Percentiles rank a stretch among this genome's conserved stretches.
Conservation (phyloP, 306 rosid species). For the Quercus berberidifolia region DNA sequence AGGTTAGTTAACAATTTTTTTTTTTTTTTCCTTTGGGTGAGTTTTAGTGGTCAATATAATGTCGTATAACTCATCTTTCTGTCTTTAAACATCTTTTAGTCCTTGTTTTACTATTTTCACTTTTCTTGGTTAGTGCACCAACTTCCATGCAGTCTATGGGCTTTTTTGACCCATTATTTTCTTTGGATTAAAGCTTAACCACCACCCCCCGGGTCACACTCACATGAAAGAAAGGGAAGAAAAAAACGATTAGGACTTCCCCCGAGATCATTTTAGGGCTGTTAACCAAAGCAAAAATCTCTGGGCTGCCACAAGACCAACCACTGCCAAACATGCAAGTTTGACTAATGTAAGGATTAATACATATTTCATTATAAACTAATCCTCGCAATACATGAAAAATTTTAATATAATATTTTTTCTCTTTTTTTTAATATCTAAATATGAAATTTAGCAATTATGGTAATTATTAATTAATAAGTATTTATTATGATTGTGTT, state of each 20-base stretch:
- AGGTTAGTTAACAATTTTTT: fast-evolving
- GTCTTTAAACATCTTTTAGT: conserved; percentile 17
- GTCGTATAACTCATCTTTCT: conserved; percentile 25
- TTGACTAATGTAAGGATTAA: not conserved
- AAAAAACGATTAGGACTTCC: conserved; percentile 6
- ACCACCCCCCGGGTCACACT: conserved; percentile 30
- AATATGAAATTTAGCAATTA: too few relatives aligned
- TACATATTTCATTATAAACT: too few relatives aligned
- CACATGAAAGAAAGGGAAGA: conserved; percentile 32
- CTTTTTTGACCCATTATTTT: conserved; percentile 40
- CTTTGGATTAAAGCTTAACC: conserved; percentile 32
- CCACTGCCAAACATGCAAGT: not conserved
- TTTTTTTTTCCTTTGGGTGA: not conserved
- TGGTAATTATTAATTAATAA: too few relatives aligned
- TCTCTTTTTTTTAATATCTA: too few relatives aligned
- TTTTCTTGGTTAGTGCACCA: conserved; percentile 47
- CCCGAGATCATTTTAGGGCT: conserved; percentile 17
- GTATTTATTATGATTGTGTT: too few relatives aligned
- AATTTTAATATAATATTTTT: too few relatives aligned
- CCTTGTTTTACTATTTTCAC: conserved; percentile 22
- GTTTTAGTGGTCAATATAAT: not conserved
- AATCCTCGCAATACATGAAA: too few relatives aligned
- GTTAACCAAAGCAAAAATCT: not conserved
- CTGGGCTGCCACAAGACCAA: not conserved
- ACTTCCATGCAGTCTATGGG: conserved; percentile 51